Evolutionary conservation across 805 yeast species (phyloP), one percentile per base, ranked within the genome.

Genomic region (Hagleromyces aurorensis): DNA sequence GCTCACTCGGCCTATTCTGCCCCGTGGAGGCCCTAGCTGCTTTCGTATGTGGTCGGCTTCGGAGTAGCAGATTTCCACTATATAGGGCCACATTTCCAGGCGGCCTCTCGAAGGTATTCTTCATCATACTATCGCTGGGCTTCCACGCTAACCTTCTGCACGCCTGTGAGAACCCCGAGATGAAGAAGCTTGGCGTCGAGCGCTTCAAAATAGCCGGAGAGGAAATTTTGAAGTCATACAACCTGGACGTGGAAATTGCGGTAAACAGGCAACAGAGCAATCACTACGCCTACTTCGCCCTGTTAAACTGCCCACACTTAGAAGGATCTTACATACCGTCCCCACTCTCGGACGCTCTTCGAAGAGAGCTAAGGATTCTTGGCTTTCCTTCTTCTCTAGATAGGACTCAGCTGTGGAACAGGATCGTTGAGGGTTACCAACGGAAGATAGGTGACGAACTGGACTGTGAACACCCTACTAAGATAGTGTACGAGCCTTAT

Each of bases 91-190:
- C 23, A 0, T 52, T 61, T 19, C 64, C 65, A 3, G 39, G 47
- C 23, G 49, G 48, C 3, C 28, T 27, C 4, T 34, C 35, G 1
- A 27, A 52, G 4, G 35, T 48, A 2, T 60, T 76, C 47, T 36
- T 70, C 11, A 83, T 83, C 2, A 93, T 86, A 7, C 64, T 74
- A 0, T 81, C 94, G 0, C 76, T 94, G 83, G 93, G 79, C 0
- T 71, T 85, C 39, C 96, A 87, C 55, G 85, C 96, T 2, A 72
- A 86, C 3, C 55, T 87, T 28, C 86, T 87, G 2, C 87, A 87
- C 17, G 79, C 79, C 33, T 73, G 87, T 30, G 89, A 84, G 40
- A 64, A 75, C 0, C 75, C 78, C 0, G 79, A 78, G 41, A 57
- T 79, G 51, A 63, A 86, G 16, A 63, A 64, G 28, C 61, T 67